phyloP scores from a whole-genome alignment of 495 filamentous ascomycete species.

The Trichoderma reesei region DNA sequence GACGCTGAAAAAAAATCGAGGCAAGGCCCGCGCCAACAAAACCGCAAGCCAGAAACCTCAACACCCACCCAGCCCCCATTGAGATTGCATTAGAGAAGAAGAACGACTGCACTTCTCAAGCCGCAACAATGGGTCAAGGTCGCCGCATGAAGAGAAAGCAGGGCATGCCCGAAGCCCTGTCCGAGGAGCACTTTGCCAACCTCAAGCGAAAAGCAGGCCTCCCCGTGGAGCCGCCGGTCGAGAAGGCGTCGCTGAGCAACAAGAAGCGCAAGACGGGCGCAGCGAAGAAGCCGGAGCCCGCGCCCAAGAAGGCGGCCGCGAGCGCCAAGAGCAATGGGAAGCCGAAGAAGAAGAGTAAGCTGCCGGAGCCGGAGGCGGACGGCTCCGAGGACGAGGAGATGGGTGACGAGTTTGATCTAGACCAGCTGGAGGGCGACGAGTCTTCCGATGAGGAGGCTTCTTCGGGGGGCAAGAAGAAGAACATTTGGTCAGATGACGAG shows the following conservation, averaged over 20 bases:
- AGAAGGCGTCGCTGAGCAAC: conserved; percentile 31
- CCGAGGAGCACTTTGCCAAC: conserved; percentile 66
- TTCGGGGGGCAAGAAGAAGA: conserved; percentile 1
- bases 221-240: conserved; percentile 28
- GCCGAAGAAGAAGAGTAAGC: conserved; percentile 26
- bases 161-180: conserved; percentile 70
- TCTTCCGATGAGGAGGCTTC: conserved; percentile 29
- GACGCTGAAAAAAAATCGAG: not conserved
- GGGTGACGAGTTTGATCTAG: conserved; percentile 41
- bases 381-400: conserved; percentile 38
- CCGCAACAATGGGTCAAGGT: conserved; percentile 65
- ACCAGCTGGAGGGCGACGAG: conserved; percentile 42
- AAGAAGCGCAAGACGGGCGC: conserved; percentile 58
- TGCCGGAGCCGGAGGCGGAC: conserved; percentile 35
- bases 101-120: conserved; percentile 12
- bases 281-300: conserved; percentile 24
- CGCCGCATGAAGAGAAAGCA: conserved; percentile 97
- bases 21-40: not conserved
- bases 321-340: conserved; percentile 33
- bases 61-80: not conserved
- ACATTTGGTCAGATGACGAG: conserved; percentile 23
- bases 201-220: conserved; percentile 66
- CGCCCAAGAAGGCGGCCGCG: conserved; percentile 19
- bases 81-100: not conserved
- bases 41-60: not conserved